phyloP scores from a whole-genome alignment of 371 early-diverging fungal genomes.

The Sanchytrium tribonematis region DNA sequence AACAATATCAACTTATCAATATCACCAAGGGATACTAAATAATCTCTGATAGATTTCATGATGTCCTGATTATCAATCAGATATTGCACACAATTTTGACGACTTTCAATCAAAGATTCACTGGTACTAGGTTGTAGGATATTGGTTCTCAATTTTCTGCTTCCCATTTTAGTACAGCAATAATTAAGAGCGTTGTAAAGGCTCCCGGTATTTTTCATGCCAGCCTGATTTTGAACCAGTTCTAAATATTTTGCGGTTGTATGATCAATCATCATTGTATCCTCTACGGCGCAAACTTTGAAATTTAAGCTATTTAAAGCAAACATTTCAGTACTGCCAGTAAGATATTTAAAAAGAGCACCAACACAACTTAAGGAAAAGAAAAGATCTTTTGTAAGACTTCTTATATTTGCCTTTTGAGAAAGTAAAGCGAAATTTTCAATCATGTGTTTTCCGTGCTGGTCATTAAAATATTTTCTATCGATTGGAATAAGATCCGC shows the following conservation, averaged over 20 bases:
- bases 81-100: not conserved
- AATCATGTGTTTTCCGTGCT: not conserved
- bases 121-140: constrained; percentile 34
- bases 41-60: not conserved
- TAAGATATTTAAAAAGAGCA: not conserved
- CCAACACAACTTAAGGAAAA: not conserved
- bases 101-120: constrained; percentile 4
- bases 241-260: not conserved
- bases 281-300: not conserved
- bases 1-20: not conserved
- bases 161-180: constrained; percentile 3
- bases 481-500: not conserved
- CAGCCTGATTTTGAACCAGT: not conserved
- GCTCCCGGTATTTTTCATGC: not conserved
- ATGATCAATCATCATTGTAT: constrained; percentile 1
- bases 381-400: not conserved
- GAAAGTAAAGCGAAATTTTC: not conserved
- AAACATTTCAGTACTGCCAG: not conserved
- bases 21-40: not conserved
- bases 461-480: not conserved
- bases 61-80: not conserved
- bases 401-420: not conserved
- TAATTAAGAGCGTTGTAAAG: not conserved
- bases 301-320: not conserved
- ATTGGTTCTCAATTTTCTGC: constrained; percentile 30